These are phyloP conservation scores for Penicillium rolfsii DNA, from an alignment of 2,329 filamentous ascomycete genomes.

Conservation along the genomic window DNA sequence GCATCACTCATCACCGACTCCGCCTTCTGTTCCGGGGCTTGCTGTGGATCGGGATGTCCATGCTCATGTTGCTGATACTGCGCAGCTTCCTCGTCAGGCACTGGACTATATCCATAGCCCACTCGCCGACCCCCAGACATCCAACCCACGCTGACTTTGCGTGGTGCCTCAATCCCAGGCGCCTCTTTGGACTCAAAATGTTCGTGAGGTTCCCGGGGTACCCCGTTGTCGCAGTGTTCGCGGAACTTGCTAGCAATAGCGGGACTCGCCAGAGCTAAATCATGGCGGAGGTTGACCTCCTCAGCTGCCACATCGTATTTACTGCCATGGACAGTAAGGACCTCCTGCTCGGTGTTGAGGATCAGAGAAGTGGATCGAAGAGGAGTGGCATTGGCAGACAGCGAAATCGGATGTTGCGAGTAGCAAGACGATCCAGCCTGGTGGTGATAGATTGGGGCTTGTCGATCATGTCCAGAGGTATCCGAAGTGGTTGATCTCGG, in stretches of 20 bases:
- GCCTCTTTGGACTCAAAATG: constrained; percentile 5
- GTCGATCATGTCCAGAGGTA: constrained; percentile 1
- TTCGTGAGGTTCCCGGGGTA: constrained; percentile 2
- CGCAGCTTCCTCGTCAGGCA: constrained; percentile 31
- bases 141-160: constrained; percentile 47
- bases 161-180: constrained; percentile 22
- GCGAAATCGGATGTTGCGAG: constrained; percentile 28
- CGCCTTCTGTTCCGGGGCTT: neutral
- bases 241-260: constrained; percentile 37
- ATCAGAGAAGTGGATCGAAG: neutral
- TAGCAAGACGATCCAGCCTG: constrained; percentile 33
- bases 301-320: constrained; percentile 10
- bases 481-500: constrained; percentile 9
- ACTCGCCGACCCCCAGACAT: constrained; percentile 45
- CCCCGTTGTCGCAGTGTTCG: constrained; percentile 35
- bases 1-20: neutral
- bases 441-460: constrained; percentile 8
- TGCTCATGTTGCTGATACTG: constrained; percentile 1
- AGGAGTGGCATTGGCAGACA: constrained; percentile 15
- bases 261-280: constrained; percentile 5
- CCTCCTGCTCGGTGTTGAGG: neutral
- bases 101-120: constrained; percentile 46
- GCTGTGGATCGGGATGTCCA: neutral
- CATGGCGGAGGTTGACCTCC: neutral
- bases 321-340: neutral